Percentiles rank a stretch among this genome's conserved stretches.
Evolutionary conservation across 306 rosid species (phyloP).

Genomic region (Acacia crassicarpa): DNA sequence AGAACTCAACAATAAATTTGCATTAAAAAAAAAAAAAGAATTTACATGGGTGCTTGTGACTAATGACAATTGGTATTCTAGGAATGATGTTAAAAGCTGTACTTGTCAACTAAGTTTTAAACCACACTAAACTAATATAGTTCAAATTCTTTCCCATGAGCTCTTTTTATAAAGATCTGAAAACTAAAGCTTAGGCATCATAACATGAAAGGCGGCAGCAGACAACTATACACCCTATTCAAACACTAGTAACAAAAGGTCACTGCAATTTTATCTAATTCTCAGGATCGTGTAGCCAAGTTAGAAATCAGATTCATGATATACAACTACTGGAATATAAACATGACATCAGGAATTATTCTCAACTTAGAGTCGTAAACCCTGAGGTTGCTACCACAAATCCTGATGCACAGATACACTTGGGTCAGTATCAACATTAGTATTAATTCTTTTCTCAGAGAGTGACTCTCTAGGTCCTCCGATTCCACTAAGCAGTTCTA

Average conservation of each 20-base stretch:
- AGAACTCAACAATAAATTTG: constrained; percentile 2
- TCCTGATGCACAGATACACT: not conserved
- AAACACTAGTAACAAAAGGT: not conserved
- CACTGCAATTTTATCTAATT: constrained; percentile 1
- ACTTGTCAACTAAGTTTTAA: not conserved
- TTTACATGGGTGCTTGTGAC: not conserved
- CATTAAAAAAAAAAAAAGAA: not conserved
- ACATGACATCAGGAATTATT: not conserved
- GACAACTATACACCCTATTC: not conserved
- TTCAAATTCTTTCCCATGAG: not conserved
- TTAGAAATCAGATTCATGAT: constrained; percentile 24
- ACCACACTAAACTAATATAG: not conserved
- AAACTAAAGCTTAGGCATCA: not conserved
- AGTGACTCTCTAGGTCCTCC: not conserved
- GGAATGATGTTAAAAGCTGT: not conserved
- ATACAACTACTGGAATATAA: not conserved
- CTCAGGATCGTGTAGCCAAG: not conserved
- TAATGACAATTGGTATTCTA: not conserved
- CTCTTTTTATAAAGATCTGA: not conserved
- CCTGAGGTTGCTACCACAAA: constrained; percentile 1
- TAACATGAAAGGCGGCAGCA: not conserved
- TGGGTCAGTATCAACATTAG: not conserved
- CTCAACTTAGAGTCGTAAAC: not conserved
- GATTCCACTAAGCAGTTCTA: not conserved
- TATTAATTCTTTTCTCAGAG: not conserved